Evolutionary conservation across 1,284 basidiomycete species (phyloP), one percentile per base, ranked within the genome.

Genomic region (Malassezia japonica): DNA sequence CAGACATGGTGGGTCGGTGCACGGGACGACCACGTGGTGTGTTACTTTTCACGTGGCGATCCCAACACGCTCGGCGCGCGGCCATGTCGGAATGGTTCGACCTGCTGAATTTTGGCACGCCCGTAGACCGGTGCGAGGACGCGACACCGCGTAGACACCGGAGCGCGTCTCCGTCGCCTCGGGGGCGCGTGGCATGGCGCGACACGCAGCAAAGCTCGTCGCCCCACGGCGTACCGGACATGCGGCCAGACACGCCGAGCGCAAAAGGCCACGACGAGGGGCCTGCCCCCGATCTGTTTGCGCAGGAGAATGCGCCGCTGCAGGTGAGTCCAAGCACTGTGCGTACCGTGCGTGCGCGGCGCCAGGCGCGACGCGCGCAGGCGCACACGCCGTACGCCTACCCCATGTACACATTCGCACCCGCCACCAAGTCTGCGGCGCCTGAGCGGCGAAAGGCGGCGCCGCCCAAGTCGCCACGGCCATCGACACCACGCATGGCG

Each of bases 71-170:
- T 27, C 18, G 32, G 9, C 15, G 25, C 18, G 12, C 29, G 18
- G 25, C 34, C 44, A 53, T 53, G 50, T 53, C 50, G 25, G 50
- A 47, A 38, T 34, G 47, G 33, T 53, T 53, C 37, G 50, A 53
- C 27, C 46, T 53, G 39, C 32, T 53, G 20, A 47, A 32, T 10
- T 43, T 48, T 10, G 51, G 40, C 10, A 44, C 51, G 12, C 46
- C 51, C 6, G 6, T 32, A n/a, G 16, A 25, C n/a, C 32, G 25
- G 3, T 9, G 21, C 9, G 39, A 23, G n/a, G n/a, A n/a, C 2
- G 35, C 20, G n/a, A 24, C 37, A 15, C 25, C 49, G 7, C 25
- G 37, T 6, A n/a, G 44, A 23, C 49, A 46, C 18, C 42, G 43
- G 3, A 51, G 49, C 25, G n/a, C 31, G 10, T 54, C 51, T 10